Evolutionary conservation across 2,329 filamentous ascomycete species (phyloP), one percentile per base, ranked within the genome.

Genomic region (Diaporthe sp.): DNA sequence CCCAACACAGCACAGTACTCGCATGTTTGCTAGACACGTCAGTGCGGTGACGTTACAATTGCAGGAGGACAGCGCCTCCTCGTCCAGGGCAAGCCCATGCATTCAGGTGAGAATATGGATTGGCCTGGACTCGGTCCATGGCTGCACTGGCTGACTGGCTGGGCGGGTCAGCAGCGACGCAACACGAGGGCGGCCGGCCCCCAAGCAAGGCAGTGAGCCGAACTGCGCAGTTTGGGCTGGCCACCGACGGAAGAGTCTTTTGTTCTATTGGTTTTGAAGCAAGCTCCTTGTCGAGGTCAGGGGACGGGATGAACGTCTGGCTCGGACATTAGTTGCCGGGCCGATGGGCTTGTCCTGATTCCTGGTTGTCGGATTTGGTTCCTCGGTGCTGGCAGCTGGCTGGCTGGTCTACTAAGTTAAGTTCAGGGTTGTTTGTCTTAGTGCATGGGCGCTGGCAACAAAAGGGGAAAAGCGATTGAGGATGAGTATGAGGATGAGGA

Each of bases 101-200:
- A 19, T 13, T 22, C 27, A 22, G 35, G 17, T 30, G 44, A 50
- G 44, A 19, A 13, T 30, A 30, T 66, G 42, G 61, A 50, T n/a
- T 50, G 61, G 61, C 27, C 63, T 66, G 63, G 63, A 68, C 63
- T 68, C 32, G 47, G 63, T n/a, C 47, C 63, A 39, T 37, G 32
- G 53, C 63, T 47, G 44, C 8, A 47, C 22, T 47, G 44, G 37
- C 59, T 30, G 59, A 27, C 59, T 47, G 39, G 17, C 59, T 39
- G 59, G 39, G 37, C 59, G 59, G 59, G 39, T 68, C n/a, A 25
- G 63, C 27, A 32, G 63, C 63, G 32, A 66, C 37, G 44, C 63
- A 66, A 66, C 63, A 66, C 63, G 63, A 66, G 44, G 32, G 44
- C 44, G 30, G 61, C 22, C 59, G 42, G 22, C 61, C 61, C 44